Base-by-base conservation (phyloP, 495 filamentous ascomycete genomes). In the Trichoderma reesei region DNA sequence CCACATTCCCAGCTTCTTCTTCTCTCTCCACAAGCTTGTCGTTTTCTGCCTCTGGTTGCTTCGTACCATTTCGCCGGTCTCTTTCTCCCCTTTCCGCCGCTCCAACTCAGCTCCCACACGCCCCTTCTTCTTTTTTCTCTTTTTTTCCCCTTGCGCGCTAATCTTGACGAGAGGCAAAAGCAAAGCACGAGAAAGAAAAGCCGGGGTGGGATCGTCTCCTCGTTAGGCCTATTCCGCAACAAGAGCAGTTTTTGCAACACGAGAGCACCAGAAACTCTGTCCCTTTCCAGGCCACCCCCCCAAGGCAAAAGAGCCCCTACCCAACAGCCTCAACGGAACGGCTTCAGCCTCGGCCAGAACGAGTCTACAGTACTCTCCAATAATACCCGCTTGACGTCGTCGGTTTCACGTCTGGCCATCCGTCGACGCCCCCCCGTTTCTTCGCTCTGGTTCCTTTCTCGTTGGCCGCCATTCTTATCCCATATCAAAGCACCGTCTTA, bases 131-230 rank as follows among this genome's bases (percentile, higher is more conserved):
- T 56, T n/a, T n/a, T n/a, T n/a, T n/a, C n/a, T n/a, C n/a, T n/a
- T n/a, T n/a, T n/a, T n/a, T n/a, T n/a, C n/a, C n/a, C n/a, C 34
- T 26, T 56, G 51, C 51, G 51, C 51, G 51, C 51, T 56, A 56
- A 56, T 56, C 51, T 56, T 11, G 51, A 56, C 51, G 20, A 10
- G 37, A 39, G 5, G 5, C 5, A 39, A 39, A 39, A 39, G 10
- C 4, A 39, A 39, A 39, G 10, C 5, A 39, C 4, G 37, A 39
- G 37, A 10, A 39, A 39, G 10, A 39, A 56, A 56, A 56, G 8
- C 44, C 9, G 51, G 51, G 51, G 51, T 34, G 51, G 31, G 20
- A 56, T 56, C 51, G 20, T 56, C 51, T 33, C 18, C 51, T 33
- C 51, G 20, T 33, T 33, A 9, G 31, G 44, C 14, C 44, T n/a